Evolutionary conservation across 176 grass and related monocot genomes (phyloP), one percentile per base, ranked within the genome.

Genomic region (Musa acuminata): DNA sequence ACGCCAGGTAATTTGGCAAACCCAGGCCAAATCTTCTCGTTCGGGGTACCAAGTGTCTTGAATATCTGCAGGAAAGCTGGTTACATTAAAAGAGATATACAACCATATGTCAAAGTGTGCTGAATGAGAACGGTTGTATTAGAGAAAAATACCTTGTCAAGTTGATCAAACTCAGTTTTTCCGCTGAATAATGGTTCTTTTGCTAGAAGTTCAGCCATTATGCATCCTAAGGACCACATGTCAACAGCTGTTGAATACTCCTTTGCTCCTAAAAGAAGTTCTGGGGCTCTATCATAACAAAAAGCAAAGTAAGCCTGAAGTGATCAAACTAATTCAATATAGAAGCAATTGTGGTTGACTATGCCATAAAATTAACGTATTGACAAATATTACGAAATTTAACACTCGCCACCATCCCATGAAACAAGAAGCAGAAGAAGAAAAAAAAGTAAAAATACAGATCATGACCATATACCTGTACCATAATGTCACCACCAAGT

Each of bases 211-310:
- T 99, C 90, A 66, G 88, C 90, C 95, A 99, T 99, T 78, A 99
- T 94, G 74, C 95, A 99, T 71, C 90, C 90, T 62, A 99, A 75
- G 1, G 95, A 99, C 91, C 95, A 99, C 91, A 89, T 91, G 81
- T 99, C 95, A 64, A 94, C 89, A 67, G 91, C 84, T 59, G 90
- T 99, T 73, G 95, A 99, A 82, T 99, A 94, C 68, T 94, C 88
- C 72, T 84, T 99, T 72, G 87, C 82, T 59, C 95, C 95, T 69
- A 99, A 72, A 27, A 99, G 84, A 82, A 99, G 81, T 72, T 99
- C 88, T 12, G 86, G 95, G 9, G 95, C 95, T 82, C 90, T 99
- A 66, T 9, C 35, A 80, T 72, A 8, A 51, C 27, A 76, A 59
- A 74, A 51, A 53, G 13, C 55, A 81, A 22, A 74, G 16, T 12